phyloP scores from a whole-genome alignment of 2,329 filamentous ascomycete species.

The Daldinia sp. region DNA sequence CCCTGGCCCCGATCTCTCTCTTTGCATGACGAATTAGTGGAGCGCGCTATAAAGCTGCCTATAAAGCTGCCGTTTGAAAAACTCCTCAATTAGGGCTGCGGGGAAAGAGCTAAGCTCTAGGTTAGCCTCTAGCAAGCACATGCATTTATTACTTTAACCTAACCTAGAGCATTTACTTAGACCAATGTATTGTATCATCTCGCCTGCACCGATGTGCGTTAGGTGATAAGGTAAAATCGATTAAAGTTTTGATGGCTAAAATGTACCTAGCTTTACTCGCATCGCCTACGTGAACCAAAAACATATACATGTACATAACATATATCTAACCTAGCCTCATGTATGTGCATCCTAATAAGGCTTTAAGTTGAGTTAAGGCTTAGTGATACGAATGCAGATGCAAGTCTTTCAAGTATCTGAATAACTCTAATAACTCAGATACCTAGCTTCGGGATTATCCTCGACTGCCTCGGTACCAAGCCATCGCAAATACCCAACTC shows the following conservation, averaged over 20 bases:
- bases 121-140: not conserved
- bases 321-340: too few species aligned
- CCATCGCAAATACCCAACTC: conserved; percentile 8
- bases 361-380: not conserved
- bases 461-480: not conserved
- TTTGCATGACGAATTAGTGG: conserved; percentile 3
- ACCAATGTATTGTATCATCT: too few species aligned
- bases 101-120: conserved; percentile 15
- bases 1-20: conserved; percentile 2
- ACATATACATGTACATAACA: too few species aligned
- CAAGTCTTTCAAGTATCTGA: conserved; percentile 4
- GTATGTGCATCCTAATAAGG: not conserved
- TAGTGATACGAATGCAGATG: not conserved
- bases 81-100: conserved; percentile 34
- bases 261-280: conserved; percentile 12
- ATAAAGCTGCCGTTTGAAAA: conserved; percentile 22
- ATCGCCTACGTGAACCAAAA: too few species aligned
- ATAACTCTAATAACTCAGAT: conserved; percentile 3
- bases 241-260: not conserved
- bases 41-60: conserved; percentile 18
- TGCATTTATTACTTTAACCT: too few species aligned
- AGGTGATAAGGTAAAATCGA: not conserved
- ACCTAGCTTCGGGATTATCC: not conserved
- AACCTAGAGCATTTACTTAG: too few species aligned
- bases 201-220: too few species aligned